These are phyloP conservation scores for Collybiopsis luxurians DNA, from an alignment of 768 basidiomycete species.

Conservation along the genomic window DNA sequence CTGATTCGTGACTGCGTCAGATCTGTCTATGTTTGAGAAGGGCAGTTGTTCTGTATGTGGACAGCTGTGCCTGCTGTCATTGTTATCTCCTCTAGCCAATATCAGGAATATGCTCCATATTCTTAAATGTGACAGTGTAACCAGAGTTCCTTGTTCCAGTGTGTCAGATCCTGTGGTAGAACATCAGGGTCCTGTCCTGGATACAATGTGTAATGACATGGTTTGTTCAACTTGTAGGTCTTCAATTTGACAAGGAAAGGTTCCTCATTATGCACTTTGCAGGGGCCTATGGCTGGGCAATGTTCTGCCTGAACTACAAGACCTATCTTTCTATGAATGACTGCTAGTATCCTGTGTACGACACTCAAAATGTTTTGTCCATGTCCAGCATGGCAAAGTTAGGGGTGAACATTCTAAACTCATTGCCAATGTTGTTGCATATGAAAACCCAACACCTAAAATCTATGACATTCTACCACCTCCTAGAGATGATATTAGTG, in stretches of 20 bases:
- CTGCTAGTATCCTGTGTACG: conserved; percentile 16
- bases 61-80: conserved; percentile 6
- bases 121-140: not conserved
- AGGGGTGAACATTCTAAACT: conserved; percentile 13
- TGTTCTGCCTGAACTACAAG: conserved; percentile 14
- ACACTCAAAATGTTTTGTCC: conserved; percentile 17
- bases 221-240: not conserved
- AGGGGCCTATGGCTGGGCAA: conserved; percentile 27
- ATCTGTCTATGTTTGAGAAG: conserved; percentile 16
- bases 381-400: conserved; percentile 9
- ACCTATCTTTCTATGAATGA: conserved; percentile 16
- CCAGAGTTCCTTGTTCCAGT: not conserved
- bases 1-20: not conserved
- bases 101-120: conserved; percentile 5
- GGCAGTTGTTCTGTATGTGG: conserved; percentile 30
- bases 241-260: not conserved
- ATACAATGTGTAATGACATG: not conserved
- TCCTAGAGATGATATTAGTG: conserved; percentile 24
- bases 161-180: not conserved
- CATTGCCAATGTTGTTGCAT: conserved; percentile 1
- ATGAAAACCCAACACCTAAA: conserved; percentile 14
- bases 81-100: not conserved
- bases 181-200: not conserved
- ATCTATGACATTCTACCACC: conserved; percentile 15
- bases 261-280: conserved; percentile 15